A percentile compares a stretch with the other conserved stretches of the same genome.
Evolutionary conservation across 176 grass and related monocot genomes (phyloP).

Genomic region (Typha latifolia): DNA sequence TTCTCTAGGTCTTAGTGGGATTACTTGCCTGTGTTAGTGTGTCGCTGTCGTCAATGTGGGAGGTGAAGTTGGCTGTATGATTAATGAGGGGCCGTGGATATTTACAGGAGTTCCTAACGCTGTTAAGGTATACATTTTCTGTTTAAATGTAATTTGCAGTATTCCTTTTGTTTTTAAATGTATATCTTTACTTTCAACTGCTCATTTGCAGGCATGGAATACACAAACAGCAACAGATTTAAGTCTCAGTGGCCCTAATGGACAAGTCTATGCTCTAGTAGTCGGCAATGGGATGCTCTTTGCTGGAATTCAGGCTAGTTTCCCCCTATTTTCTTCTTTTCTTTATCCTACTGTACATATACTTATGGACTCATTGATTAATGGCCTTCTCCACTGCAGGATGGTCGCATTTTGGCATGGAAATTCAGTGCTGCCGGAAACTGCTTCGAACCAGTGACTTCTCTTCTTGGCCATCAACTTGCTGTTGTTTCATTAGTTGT

Average conservation of each 20-base stretch:
- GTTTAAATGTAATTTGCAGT: not conserved
- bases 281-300: constrained; percentile 74
- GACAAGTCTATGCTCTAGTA: constrained; percentile 79
- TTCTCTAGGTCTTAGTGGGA: constrained; percentile 14
- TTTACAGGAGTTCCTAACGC: constrained; percentile 75
- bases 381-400: constrained; percentile 30
- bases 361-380: too few species aligned
- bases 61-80: constrained; percentile 88
- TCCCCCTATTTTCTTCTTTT: not conserved
- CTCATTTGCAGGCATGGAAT: constrained; percentile 64
- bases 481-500: constrained; percentile 80
- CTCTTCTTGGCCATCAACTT: constrained; percentile 60
- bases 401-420: constrained; percentile 82
- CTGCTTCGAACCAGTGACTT: constrained; percentile 65
- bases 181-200: constrained; percentile 9
- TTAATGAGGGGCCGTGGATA: constrained; percentile 80
- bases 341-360: not conserved
- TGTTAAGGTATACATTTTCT: constrained; percentile 49
- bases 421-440: constrained; percentile 53
- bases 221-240: constrained; percentile 58
- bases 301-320: constrained; percentile 68
- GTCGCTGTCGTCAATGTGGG: constrained; percentile 43
- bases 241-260: constrained; percentile 71
- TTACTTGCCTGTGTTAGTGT: constrained; percentile 40
- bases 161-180: not conserved